Conservation (phyloP, 148 eudicot species). For the Spergularia bocconei region DNA sequence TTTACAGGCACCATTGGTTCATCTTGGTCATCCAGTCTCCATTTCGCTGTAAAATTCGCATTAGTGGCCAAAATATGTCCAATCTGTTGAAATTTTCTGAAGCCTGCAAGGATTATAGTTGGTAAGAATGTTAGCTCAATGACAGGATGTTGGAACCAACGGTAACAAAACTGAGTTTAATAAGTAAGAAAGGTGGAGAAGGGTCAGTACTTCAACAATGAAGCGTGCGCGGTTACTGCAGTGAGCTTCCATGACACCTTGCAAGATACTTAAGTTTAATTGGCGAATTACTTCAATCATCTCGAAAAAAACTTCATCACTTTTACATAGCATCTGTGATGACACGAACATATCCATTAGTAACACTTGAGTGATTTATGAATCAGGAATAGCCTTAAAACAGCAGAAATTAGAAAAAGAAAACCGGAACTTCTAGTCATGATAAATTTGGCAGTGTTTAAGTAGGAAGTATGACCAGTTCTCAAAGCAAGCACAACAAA, state of each 20-base stretch:
- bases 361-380: too few relatives aligned
- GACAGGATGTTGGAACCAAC: neutral
- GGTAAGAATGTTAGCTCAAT: neutral
- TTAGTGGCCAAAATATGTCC: conserved; percentile 83
- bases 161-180: neutral
- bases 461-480: too few relatives aligned
- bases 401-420: too few relatives aligned
- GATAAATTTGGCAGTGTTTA: too few relatives aligned
- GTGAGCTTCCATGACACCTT: conserved; percentile 57
- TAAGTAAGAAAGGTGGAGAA: neutral
- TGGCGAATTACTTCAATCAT: conserved; percentile 69
- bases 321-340: conserved; percentile 67
- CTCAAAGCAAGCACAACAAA: too few relatives aligned
- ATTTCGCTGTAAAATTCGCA: conserved; percentile 57
- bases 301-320: conserved; percentile 63
- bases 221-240: conserved; percentile 59
- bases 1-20: conserved; percentile 19
- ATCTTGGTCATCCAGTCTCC: conserved; percentile 28
- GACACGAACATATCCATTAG: neutral
- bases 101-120: conserved; percentile 35
- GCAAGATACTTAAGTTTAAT: conserved; percentile 58
- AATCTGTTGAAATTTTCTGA: conserved; percentile 58
- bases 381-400: too few relatives aligned
- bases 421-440: too few relatives aligned
- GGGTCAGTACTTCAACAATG: conserved; percentile 55